Base-by-base conservation (phyloP, 768 basidiomycete genomes). In the Macrolepiota albuminosa region DNA sequence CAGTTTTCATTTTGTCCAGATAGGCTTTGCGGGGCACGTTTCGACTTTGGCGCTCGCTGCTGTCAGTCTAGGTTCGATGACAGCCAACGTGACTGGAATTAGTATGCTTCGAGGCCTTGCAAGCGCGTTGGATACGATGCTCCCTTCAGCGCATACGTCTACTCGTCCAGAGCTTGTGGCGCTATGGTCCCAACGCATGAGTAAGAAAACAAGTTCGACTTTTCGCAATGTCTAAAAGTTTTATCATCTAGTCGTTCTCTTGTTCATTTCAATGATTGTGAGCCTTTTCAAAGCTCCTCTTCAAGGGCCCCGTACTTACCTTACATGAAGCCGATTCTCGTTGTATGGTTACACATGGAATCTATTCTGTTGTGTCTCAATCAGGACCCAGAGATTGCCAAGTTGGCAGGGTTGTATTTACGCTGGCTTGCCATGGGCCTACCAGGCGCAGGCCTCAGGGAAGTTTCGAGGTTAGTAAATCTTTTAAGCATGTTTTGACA, bases 131-230 rank as follows among this genome's bases (percentile, higher is more conserved):
- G 96, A 98, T 71, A 95, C 95, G 0, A 81, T 98, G 65, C 84
- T 97, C 11, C 95, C 96, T 0, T 85, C 93, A 29, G 95, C 96
- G n/a, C 98, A 91, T 92, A 95, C 96, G 0, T 93, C 93, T 1
- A 68, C 84, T 1, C 84, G 87, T 31, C 95, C 94, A 0, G 75
- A 87, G 16, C 78, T 92, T 16, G 91, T 97, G 11, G 93, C 94
- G 3, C 78, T 95, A 7, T 95, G 94, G 94, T 72, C 88, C 6
- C 92, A 94, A 70, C 78, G 95, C 62, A 93, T 91, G 89, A 76
- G 87, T 88, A 61, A 47, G 86, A n/a, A 37, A 61, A 47, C 85
- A 24, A 31, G 13, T 21, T 76, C 29, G 2, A 8, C 6, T 10
- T 33, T 16, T n/a, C 6, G n/a, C n/a, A 26, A 14, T 6, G 8